Evolutionary conservation across 306 rosid genomes (phyloP).

Genomic region (Malus asiatica): DNA sequence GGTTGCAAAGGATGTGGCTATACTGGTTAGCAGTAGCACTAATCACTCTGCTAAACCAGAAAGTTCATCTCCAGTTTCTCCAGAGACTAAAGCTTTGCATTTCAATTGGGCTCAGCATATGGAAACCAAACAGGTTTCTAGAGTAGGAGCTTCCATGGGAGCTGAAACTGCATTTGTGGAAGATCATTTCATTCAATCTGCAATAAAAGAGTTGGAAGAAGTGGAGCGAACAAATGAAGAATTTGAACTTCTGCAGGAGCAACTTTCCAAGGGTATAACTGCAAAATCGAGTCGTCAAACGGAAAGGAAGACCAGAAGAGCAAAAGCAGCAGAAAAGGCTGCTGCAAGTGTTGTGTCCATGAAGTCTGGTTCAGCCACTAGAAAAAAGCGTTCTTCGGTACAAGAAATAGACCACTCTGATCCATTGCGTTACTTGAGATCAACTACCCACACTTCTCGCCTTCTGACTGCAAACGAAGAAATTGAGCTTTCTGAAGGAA

Average conservation of each 20-base stretch:
- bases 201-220: conserved; percentile 38
- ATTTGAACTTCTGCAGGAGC: conserved; percentile 46
- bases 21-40: conserved; percentile 41
- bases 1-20: conserved; percentile 74
- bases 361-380: conserved; percentile 52
- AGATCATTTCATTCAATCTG: conserved; percentile 17
- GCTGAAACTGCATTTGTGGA: conserved; percentile 35
- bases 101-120: conserved; percentile 50
- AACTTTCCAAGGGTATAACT: conserved; percentile 42
- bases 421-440: conserved; percentile 76
- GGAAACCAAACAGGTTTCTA: conserved; percentile 38
- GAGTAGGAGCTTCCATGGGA: conserved; percentile 28
- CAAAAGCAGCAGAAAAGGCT: conserved; percentile 74
- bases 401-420: conserved; percentile 82
- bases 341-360: conserved; percentile 52
- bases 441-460: conserved; percentile 51
- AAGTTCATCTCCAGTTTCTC: conserved; percentile 20
- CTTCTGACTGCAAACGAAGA: conserved; percentile 82
- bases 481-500: conserved; percentile 75
- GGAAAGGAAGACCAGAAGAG: conserved; percentile 81
- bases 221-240: conserved; percentile 51
- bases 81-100: conserved; percentile 34
- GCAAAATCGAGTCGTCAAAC: conserved; percentile 77
- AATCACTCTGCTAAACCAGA: conserved; percentile 23
- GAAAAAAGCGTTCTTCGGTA: conserved; percentile 56